Evolutionary conservation across 768 basidiomycete genomes (phyloP).

Genomic region (Boletellus sp.): DNA sequence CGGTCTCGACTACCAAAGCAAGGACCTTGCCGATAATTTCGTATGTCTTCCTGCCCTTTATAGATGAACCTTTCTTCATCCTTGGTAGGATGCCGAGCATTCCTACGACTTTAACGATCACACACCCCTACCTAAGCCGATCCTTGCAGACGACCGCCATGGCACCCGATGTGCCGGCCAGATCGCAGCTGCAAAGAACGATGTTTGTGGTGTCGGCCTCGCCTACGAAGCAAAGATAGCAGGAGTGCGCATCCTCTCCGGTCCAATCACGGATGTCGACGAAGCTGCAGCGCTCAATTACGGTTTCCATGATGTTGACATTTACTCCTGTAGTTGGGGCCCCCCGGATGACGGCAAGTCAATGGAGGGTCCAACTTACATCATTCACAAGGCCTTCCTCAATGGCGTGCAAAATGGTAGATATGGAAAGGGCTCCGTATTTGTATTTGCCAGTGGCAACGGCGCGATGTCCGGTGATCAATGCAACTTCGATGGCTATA

Average conservation of each 20-base stretch:
- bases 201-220: constrained; percentile 91
- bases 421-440: constrained; percentile 85
- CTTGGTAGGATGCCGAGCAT: constrained; percentile 67
- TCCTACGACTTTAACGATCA: constrained; percentile 98
- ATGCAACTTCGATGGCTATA: constrained; percentile 99
- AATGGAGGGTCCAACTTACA: constrained; percentile 90
- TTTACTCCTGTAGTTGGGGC: constrained; percentile 96
- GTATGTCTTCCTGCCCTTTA: constrained; percentile 46
- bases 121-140: constrained; percentile 78
- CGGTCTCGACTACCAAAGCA: constrained; percentile 85
- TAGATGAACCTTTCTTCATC: not conserved
- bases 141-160: constrained; percentile 88
- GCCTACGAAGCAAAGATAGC: constrained; percentile 90
- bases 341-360: constrained; percentile 91
- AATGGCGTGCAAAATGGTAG: constrained; percentile 93
- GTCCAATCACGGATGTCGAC: constrained; percentile 91
- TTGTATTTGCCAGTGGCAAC: constrained; percentile 97
- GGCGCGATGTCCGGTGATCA: constrained; percentile 90
- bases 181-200: constrained; percentile 88
- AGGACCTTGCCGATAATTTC: constrained; percentile 88
- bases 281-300: constrained; percentile 95
- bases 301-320: constrained; percentile 86
- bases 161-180: constrained; percentile 98
- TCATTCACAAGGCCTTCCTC: constrained; percentile 91
- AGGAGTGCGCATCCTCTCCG: constrained; percentile 92